Base-by-base conservation (phyloP, 2,329 filamentous ascomycete genomes). In the Eutypella sp. region DNA sequence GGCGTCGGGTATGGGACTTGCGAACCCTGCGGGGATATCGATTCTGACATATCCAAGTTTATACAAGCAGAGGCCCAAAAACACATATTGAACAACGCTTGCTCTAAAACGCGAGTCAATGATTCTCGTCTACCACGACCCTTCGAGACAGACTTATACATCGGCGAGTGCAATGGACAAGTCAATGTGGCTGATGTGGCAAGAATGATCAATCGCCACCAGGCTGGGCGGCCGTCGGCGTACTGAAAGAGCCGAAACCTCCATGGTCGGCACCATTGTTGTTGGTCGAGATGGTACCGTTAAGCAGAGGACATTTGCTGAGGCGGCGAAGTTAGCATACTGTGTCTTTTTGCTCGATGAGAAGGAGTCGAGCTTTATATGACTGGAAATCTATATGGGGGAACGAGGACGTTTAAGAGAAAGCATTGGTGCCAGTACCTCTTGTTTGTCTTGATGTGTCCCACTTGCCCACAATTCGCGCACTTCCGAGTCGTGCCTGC, bases 391-490 rank as follows among this genome's bases (percentile, higher is more conserved):
- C 44, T 37, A 36, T 40, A 29, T 42, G 22, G 41, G 38, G 45
- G 38, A 10, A 39, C 45, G 41, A 48, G 41, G 41, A 25, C 42
- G 44, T 49, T 50, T 54, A 57, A 58, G 53, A 56, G 44, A 63
- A 52, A 49, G 54, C 54, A 64, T 37, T 43, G 43, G 47, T 58
- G 55, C 57, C 68, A 76, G 70, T 80, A 93, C 89, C 96, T 97
- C 73, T 96, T 95, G 75, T 97, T 97, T 40, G 92, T 97, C 70
- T 96, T 96, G 75, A 99, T 99, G 63, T 99, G 93, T 25, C 93
- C 93, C 45, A 95, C 87, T 66, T 93, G 87, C 42, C 93, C 93
- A 70, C 93, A 99, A 67, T 96, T 97, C 55, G 93, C 93, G 70
- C 93, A 99, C 72, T 97, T 97, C 59, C 95, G 80, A 27, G 85